Percentiles rank a stretch among this genome's conserved stretches.
These are phyloP conservation scores for Vaccinium macrocarpon DNA, from an alignment of 148 eudicot genomes.

Conservation along the genomic window DNA sequence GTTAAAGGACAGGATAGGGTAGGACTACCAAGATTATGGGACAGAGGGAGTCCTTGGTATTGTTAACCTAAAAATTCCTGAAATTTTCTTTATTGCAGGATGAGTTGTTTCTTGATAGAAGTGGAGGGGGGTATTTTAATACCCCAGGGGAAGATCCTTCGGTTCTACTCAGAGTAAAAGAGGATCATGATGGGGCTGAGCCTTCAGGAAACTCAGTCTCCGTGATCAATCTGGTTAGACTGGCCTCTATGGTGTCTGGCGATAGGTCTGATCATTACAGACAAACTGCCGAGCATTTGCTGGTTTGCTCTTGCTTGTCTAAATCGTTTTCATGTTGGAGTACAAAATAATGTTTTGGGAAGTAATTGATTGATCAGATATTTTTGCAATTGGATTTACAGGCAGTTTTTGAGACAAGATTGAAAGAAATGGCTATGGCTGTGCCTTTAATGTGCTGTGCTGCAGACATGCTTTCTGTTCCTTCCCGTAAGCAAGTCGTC, in stretches of 20 bases:
- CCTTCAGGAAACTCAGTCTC: constrained; percentile 97
- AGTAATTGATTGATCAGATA: not conserved
- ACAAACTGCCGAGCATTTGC: constrained; percentile 58
- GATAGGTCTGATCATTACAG: constrained; percentile 50
- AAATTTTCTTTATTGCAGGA: constrained; percentile 44
- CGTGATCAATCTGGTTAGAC: constrained; percentile 67
- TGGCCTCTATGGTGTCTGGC: constrained; percentile 54
- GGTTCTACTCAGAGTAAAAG: constrained; percentile 87
- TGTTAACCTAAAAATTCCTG: not conserved
- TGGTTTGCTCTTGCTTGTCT: constrained; percentile 44
- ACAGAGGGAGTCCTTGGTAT: not conserved
- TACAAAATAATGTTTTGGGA: not conserved
- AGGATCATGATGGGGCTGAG: constrained; percentile 97
- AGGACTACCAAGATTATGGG: not conserved
- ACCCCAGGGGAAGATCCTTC: constrained; percentile 93
- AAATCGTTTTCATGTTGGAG: too few species aligned
- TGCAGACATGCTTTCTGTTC: constrained; percentile 74
- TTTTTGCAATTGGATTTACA: constrained; percentile 23
- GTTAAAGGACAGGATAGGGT: not conserved
- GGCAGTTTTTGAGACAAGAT: constrained; percentile 75
- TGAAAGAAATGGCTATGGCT: constrained; percentile 76
- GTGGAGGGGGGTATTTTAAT: constrained; percentile 89
- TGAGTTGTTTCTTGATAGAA: constrained; percentile 79
- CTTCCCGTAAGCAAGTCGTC: constrained; percentile 79
- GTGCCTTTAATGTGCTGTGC: constrained; percentile 95